Evolutionary conservation across 352 stramenopile genomes (phyloP), one percentile per base, ranked within the genome.

Genomic region (Pythium pyrilobum): DNA sequence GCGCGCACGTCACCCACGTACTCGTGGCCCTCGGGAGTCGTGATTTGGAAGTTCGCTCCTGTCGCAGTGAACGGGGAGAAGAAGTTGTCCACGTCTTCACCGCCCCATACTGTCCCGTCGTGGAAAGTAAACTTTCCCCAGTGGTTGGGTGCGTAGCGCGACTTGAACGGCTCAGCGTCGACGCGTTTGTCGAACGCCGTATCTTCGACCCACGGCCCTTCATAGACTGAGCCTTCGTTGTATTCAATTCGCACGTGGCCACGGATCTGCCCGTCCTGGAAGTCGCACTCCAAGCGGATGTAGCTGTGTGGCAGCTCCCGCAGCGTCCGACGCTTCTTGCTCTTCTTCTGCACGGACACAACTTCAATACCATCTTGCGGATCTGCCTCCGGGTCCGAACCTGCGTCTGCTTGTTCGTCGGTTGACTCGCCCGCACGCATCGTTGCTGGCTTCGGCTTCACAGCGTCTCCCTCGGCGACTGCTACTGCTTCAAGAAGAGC

Each of bases 141-240:
- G 54, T 89, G 80, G 15, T 61, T 71, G 8, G 47, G 28, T 0
- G 48, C 25, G 31, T 65, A 65, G 7, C 63, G 51, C 3, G 81
- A 89, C 42, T 92, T 90, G 31, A 65, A 66, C 2, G 79, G 76
- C 36, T 76, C 71, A 21, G 72, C 64, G 39, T 74, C 66, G 2
- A 52, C 39, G 0, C 69, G 74, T 20, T 86, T 83, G 24, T 69
- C 57, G 34, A 67, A 87, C 16, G 71, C 72, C 3, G 48, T 42
- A 29, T 90, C 74, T 47, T 91, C 77, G 3, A 89, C 74, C 80
- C 80, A 92, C 12, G 82, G 82, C 0, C 82, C 82, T 74, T 91
- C 82, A 48, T 92, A 92, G 4, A 76, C 58, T 5, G 82, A 89
- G 4, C 80, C 76, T 56, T 91, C 80, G 44, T 89, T 91, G 53